Conservation (phyloP, 129 eudicot genomes). For the Ambrosia artemisiifolia region DNA sequence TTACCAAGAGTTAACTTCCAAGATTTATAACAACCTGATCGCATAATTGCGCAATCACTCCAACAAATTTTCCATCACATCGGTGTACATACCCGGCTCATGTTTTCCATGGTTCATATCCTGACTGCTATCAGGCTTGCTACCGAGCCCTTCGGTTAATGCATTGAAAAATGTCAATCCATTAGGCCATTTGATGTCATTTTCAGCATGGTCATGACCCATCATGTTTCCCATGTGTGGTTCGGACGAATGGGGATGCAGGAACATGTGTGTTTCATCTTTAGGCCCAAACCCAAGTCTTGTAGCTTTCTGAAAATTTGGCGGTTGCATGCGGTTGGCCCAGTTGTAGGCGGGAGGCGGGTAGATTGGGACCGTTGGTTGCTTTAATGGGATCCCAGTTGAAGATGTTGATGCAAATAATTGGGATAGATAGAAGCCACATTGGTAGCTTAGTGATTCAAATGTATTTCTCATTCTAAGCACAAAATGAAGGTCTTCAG, state of each 20-base stretch:
- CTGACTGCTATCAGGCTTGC: slow-evolving; percentile 42
- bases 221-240: slow-evolving; percentile 70
- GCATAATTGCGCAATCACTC: slow-evolving; percentile 34
- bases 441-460: slow-evolving; percentile 91
- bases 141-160: slow-evolving; percentile 61
- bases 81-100: slow-evolving; percentile 69
- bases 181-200: slow-evolving; percentile 93
- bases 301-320: slow-evolving; percentile 54
- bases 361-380: slow-evolving; percentile 48
- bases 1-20: slow-evolving; percentile 27
- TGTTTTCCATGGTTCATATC: slow-evolving; percentile 41
- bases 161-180: slow-evolving; percentile 76
- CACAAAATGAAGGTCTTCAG: slow-evolving; percentile 97
- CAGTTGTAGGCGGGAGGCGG: slow-evolving; percentile 73
- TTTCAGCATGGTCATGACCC: slow-evolving; percentile 51
- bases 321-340: slow-evolving; percentile 48
- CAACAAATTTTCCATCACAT: slow-evolving; percentile 89
- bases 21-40: slow-evolving; percentile 26
- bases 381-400: slow-evolving; percentile 47
- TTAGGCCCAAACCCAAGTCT: slow-evolving; percentile 55
- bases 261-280: slow-evolving; percentile 84
- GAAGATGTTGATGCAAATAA: slow-evolving; percentile 68
- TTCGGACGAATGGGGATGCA: slow-evolving; percentile 75
- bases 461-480: slow-evolving; percentile 95
- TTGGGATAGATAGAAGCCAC: slow-evolving; percentile 86